A percentile compares a stretch with the other conserved stretches of the same genome.
These are phyloP conservation scores for Alnus rubra DNA, from an alignment of 306 rosid species.

Conservation along the genomic window DNA sequence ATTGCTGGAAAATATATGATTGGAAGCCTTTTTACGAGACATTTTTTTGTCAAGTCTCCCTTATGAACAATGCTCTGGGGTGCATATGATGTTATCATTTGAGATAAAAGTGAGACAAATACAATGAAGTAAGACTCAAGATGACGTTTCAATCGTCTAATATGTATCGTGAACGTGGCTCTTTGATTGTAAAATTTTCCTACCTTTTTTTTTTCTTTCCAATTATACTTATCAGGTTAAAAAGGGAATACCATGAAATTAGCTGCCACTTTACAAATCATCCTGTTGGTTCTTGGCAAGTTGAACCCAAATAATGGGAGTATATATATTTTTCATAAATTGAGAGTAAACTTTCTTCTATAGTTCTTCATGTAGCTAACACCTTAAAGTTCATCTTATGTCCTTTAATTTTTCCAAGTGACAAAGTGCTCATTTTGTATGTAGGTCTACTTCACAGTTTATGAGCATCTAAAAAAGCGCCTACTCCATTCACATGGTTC, in stretches of 20 bases:
- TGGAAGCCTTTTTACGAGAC: not conserved
- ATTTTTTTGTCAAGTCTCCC: not conserved
- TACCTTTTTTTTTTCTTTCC: not conserved
- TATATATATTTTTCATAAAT: not conserved
- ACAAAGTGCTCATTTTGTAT: constrained; percentile 33
- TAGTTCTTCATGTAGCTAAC: constrained; percentile 5
- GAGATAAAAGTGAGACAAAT: constrained; percentile 7
- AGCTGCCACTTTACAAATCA: not conserved
- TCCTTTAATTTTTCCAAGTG: constrained; percentile 23
- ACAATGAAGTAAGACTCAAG: constrained; percentile 10
- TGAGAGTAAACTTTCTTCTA: constrained; percentile 3
- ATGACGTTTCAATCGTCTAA: not conserved
- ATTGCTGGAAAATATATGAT: not conserved
- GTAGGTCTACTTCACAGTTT: constrained; percentile 91
- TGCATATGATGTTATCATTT: constrained; percentile 1
- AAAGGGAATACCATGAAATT: not conserved
- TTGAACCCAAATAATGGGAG: not conserved
- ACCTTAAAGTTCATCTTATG: constrained; percentile 21
- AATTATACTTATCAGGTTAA: not conserved
- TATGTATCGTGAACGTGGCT: not conserved
- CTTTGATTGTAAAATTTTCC: not conserved
- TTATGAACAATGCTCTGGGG: not conserved
- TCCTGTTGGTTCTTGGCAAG: constrained; percentile 8
- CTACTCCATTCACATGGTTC: constrained; percentile 68
- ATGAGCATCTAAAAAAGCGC: constrained; percentile 82